Evolutionary conservation across 805 yeast genomes (phyloP).

Genomic region (Sungouiozyma intestinalis): DNA sequence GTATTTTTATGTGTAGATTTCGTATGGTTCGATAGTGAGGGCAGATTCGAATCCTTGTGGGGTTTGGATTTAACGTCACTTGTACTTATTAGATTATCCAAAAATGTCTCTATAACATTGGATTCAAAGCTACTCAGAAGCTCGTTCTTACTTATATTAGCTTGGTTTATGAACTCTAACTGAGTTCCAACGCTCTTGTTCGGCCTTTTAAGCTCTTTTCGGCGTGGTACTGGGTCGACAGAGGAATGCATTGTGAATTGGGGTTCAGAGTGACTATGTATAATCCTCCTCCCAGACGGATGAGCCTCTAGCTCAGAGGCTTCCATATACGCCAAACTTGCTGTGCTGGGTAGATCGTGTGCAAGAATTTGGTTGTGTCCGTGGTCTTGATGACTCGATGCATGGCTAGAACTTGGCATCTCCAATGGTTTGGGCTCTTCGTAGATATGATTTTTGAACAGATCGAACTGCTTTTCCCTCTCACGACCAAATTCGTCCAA

Average conservation of each 20-base stretch:
- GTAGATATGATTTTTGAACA: background rate
- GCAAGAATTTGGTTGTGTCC: background rate
- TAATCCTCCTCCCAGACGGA: background rate
- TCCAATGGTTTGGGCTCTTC: background rate
- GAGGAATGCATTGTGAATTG: background rate
- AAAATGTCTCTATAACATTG: slow-evolving; percentile 24
- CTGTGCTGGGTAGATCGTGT: background rate
- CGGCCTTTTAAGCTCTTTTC: background rate
- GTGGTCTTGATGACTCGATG: background rate
- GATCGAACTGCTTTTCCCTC: background rate
- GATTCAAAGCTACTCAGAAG: slow-evolving; percentile 27
- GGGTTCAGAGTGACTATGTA: background rate
- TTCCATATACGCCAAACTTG: background rate
- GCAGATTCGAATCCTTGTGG: background rate
- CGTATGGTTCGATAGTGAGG: background rate
- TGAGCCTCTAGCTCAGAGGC: background rate
- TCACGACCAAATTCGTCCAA: slow-evolving; percentile 8
- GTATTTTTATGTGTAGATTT: background rate
- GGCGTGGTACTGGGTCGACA: background rate
- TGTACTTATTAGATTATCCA: slow-evolving; percentile 18
- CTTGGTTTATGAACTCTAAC: background rate
- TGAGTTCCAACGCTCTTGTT: background rate
- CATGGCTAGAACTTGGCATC: slow-evolving; percentile 2
- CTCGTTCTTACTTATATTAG: slow-evolving; percentile 3
- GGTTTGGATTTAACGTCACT: slow-evolving; percentile 2